Evolutionary conservation across 1,139 yeast genomes (phyloP), one percentile per base, ranked within the genome.

Genomic region (Geotrichum fermentans): DNA sequence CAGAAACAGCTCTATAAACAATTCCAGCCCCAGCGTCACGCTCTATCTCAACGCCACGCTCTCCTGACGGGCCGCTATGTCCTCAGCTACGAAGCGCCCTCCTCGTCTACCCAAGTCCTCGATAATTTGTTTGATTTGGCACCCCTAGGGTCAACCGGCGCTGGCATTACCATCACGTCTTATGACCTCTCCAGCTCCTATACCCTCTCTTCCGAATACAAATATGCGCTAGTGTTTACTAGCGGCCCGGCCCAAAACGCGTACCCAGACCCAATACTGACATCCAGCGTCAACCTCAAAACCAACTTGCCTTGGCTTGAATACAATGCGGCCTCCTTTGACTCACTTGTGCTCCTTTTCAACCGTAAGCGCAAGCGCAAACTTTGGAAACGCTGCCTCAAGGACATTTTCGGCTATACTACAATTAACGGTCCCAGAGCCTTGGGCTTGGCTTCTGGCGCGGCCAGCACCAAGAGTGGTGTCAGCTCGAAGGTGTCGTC

Each of bases 311-410:
- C 49, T 1, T 49, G 52, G 52, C 52, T 49, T 14, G 20, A 22
- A 8, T 32, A 40, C 24, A 37, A 32, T 17, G 17, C 36, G 11
- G 2, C 18, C 17, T 14, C 40, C n/a, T 33, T 49, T 21, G 44
- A 49, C 28, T 41, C 52, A 10, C 11, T 49, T 4, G 52, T 49
- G 11, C 22, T 49, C 17, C 44, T 49, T 4, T 49, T 49, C 33
- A 39, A 39, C 22, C 43, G 41, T 6, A 49, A 49, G 26, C 45
- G 47, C 10, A 37, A 45, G 28, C 40, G 52, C 29, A 49, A 45
- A 35, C 29, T 42, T 8, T 49, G 52, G 52, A 49, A 49, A 34
- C 48, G 36, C 24, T 42, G 42, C 21, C 30, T 45, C 32, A 36
- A 29, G 35, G 43, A 44, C 14, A 17, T 42, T 18, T 49, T 45